Base-by-base conservation (phyloP, 495 filamentous ascomycete genomes). In the Cairneyella variabilis region DNA sequence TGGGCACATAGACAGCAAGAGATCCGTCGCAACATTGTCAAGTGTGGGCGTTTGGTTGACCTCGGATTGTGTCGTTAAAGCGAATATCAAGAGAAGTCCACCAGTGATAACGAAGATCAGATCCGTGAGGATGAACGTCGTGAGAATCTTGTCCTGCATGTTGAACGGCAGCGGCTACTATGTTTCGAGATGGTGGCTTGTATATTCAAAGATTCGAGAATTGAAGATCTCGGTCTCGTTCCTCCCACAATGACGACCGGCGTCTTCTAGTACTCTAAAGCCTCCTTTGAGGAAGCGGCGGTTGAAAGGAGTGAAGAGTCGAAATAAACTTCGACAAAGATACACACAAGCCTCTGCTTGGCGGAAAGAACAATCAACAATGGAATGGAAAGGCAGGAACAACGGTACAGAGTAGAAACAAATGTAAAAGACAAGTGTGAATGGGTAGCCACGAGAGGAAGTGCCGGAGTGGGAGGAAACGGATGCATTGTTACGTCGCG, bases 71-170 rank as follows among this genome's bases (percentile, higher is more conserved):
- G 73, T 77, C 50, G 83, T 71, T 59, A 88, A 59, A 18, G 82
- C 79, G 57, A 85, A 84, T 48, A 72, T 76, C 50, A 88, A 60
- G 54, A 88, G 73, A 48, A 89, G 70, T 48, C 73, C 75, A 57
- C 86, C 86, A 52, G 80, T 80, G 17, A 71, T 64, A 17, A 84
- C 69, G 65, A 89, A 86, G 61, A 89, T 66, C 56, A 77, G 52
- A 62, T 88, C 78, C 53, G 71, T 60, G 50, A 71, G 63, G 50
- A 83, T 51, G 65, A 86, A 85, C 50, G 73, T 70, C 57, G 76
- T 45, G 26, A 83, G 70, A 36, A 85, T 73, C 53, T 77, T 81
- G 70, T 81, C 57, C 34, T 30, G 43, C 51, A 53, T 54, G 11
- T 41, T 53, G 47, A 18, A 27, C n/a, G 37, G 21, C 12, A 43